Base-by-base conservation (phyloP, 192 early-diverging fungal species). In the Phlyctochytrium bullatum region DNA sequence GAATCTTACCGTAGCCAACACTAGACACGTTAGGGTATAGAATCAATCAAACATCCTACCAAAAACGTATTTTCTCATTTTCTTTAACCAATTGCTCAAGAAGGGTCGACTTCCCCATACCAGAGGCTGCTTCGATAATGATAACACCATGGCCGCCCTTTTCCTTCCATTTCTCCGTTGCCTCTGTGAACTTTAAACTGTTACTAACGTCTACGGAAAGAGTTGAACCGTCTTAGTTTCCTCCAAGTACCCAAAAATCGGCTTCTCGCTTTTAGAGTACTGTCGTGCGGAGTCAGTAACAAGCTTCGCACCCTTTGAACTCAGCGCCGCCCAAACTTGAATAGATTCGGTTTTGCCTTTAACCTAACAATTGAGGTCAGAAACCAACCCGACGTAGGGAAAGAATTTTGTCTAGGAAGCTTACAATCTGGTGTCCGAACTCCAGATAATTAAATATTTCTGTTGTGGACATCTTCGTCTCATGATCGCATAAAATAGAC, bases 301-400 rank as follows among this genome's bases (percentile, higher is more conserved):
- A 6, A 28, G 6, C 54, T 25, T 14, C 14, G 54, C 6, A 25
- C 3, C 32, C 34, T 66, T 65, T 29, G 70, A 59, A 40, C 61
- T 59, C 30, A 65, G 61, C n/a, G 63, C 65, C 25, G 57, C 64
- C 70, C 70, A 72, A 30, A 72, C 65, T 16, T 63, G 65, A 23
- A 72, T 64, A 31, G 70, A 57, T 61, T 72, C 70, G 24, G 65
- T 32, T 47, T 72, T 72, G 47, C 70, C 70, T 61, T 72, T 72
- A 2, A 72, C 33, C 69, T 71, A 36, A 6, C 31, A 20, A 47
- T 47, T n/a, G n/a, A n/a, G n/a, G n/a, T n/a, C n/a, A n/a, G n/a
- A n/a, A n/a, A n/a, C n/a, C n/a, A n/a, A n/a, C n/a, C n/a, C n/a
- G n/a, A n/a, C n/a, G n/a, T n/a, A n/a, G n/a, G n/a, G n/a, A n/a